A percentile compares a stretch with the other conserved stretches of the same genome.
These are phyloP conservation scores for Astraeus odoratus DNA, from an alignment of 768 basidiomycete genomes.

Conservation along the genomic window DNA sequence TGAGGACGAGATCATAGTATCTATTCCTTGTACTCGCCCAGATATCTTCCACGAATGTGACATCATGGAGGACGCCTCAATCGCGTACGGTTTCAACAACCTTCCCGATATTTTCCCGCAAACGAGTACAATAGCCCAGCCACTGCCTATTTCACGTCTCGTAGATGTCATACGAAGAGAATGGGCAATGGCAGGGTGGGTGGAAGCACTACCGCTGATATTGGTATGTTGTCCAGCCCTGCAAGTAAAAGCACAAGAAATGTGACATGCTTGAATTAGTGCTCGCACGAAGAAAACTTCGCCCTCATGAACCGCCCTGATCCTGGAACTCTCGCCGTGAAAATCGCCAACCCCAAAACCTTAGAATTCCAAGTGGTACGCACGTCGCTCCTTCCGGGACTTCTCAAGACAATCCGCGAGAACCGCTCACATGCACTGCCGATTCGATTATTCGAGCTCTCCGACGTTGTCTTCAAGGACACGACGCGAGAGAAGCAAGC, in stretches of 20 bases:
- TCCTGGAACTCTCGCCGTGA: slow-evolving; percentile 74
- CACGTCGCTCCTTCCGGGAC: slow-evolving; percentile 90
- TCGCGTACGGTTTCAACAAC: slow-evolving; percentile 98
- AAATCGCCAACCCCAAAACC: slow-evolving; percentile 95
- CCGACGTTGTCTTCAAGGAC: slow-evolving; percentile 93
- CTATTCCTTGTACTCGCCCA: slow-evolving; percentile 90
- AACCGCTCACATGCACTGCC: slow-evolving; percentile 92
- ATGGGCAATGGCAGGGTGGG: slow-evolving; percentile 94
- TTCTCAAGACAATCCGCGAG: slow-evolving; percentile 95
- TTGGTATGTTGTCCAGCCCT: slow-evolving; percentile 48
- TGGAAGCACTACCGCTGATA: slow-evolving; percentile 91
- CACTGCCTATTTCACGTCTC: slow-evolving; percentile 81
- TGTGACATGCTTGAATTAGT: slow-evolving; percentile 40
- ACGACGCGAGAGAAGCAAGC: slow-evolving; percentile 68
- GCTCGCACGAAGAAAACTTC: slow-evolving; percentile 98
- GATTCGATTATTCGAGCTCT: slow-evolving; percentile 88
- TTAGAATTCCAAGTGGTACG: slow-evolving; percentile 97
- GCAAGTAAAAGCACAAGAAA: slow-evolving; percentile 5
- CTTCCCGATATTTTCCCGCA: slow-evolving; percentile 86
- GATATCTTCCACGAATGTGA: slow-evolving; percentile 99
- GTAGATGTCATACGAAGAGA: slow-evolving; percentile 83
- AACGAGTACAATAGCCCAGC: slow-evolving; percentile 93
- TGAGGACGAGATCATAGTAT: slow-evolving; percentile 63
- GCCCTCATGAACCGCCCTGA: slow-evolving; percentile 85
- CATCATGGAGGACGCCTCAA: slow-evolving; percentile 95